phyloP scores from a whole-genome alignment of 345 rosid genomes.

The Carallia pectinifolia region DNA sequence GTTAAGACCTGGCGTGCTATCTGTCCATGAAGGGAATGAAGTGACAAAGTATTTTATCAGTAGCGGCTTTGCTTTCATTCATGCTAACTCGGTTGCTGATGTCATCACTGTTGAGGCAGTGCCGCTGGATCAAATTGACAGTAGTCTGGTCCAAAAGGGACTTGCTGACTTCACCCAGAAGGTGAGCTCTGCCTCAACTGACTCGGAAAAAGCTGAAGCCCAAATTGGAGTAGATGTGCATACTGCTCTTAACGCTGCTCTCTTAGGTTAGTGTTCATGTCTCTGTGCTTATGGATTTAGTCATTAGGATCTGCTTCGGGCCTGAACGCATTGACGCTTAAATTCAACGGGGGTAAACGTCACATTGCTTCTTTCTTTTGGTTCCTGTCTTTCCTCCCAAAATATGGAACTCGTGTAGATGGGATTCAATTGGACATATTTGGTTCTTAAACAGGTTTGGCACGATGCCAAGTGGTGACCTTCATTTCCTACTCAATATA shows the following conservation, averaged over 20 bases:
- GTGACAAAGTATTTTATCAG: conserved; percentile 67
- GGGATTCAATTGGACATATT: neutral
- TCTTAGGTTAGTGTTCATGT: conserved; percentile 20
- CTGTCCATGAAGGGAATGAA: conserved; percentile 77
- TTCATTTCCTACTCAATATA: too few species aligned
- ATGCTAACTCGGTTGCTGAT: conserved; percentile 72
- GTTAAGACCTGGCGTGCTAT: conserved; percentile 75
- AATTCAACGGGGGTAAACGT: neutral
- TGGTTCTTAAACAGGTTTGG: neutral
- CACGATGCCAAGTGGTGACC: too few species aligned
- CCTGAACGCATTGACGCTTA: neutral
- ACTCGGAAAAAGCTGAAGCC: conserved; percentile 75
- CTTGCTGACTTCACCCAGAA: conserved; percentile 67
- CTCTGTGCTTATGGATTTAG: neutral
- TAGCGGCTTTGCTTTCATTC: conserved; percentile 80
- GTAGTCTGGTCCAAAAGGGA: conserved; percentile 71
- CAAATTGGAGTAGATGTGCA: conserved; percentile 74
- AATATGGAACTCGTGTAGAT: neutral
- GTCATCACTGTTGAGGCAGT: conserved; percentile 67
- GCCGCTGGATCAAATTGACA: conserved; percentile 59
- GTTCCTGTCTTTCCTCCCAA: neutral
- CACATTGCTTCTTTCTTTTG: neutral
- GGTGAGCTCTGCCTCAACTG: conserved; percentile 64
- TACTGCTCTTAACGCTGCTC: conserved; percentile 68
- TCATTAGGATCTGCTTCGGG: neutral